phyloP scores from a whole-genome alignment of 108 stramenopile genomes.

The Aurantiochytrium sp. region DNA sequence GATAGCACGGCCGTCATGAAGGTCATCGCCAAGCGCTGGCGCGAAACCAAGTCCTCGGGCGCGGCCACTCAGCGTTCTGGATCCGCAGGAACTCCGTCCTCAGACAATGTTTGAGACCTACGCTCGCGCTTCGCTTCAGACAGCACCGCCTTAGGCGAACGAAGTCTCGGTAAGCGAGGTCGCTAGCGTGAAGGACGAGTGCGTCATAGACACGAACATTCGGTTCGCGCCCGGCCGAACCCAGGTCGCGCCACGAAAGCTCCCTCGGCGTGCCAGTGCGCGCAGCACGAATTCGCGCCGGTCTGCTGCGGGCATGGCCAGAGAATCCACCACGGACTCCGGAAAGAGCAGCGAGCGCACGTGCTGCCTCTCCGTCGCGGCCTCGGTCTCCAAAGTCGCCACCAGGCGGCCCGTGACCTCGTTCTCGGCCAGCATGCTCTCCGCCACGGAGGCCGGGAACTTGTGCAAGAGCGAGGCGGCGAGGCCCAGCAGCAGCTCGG shows the following conservation, averaged over 20 bases:
- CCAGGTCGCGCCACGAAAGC: not conserved
- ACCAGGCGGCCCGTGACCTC: not conserved
- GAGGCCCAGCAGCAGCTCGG: not conserved
- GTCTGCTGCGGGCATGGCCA: not conserved
- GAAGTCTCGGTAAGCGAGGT: constrained; percentile 20
- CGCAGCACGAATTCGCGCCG: not conserved
- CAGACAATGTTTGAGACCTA: not conserved
- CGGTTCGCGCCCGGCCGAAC: constrained; percentile 20
- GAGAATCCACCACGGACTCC: not conserved
- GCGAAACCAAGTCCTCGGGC: not conserved
- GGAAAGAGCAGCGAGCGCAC: not conserved
- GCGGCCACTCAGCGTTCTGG: not conserved
- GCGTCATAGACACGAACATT: not conserved
- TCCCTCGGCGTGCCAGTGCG: not conserved
- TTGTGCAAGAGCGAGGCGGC: not conserved
- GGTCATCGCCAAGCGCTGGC: not conserved
- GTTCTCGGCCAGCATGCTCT: not conserved
- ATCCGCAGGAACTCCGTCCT: not conserved
- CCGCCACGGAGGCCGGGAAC: not conserved
- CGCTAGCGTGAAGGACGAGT: not conserved
- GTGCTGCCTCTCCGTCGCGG: not conserved
- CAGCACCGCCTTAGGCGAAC: not conserved
- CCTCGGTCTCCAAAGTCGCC: not conserved
- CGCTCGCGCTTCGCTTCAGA: not conserved
- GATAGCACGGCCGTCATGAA: not conserved